These are phyloP conservation scores for Begonia peltatifolia DNA, from an alignment of 306 rosid genomes.

Conservation along the genomic window DNA sequence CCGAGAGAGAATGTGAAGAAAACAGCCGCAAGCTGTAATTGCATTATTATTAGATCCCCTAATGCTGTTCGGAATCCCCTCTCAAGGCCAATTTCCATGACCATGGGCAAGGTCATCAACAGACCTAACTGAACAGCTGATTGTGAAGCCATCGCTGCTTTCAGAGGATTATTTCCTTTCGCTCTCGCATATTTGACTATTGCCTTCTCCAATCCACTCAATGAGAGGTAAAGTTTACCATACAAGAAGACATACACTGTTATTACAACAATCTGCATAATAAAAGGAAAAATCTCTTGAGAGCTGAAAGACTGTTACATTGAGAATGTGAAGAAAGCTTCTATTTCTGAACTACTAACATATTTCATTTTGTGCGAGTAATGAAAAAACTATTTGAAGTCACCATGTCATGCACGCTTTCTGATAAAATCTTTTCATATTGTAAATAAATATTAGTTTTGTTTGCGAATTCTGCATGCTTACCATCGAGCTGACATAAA, in stretches of 20 bases:
- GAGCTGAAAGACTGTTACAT: background rate
- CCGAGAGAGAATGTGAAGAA: constrained; percentile 95
- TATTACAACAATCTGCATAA: constrained; percentile 55
- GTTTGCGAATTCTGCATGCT: constrained; percentile 12
- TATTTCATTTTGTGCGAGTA: background rate
- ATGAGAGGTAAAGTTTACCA: constrained; percentile 74
- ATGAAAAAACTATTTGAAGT: background rate
- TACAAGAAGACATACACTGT: constrained; percentile 70
- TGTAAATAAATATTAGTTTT: background rate
- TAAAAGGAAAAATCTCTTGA: constrained; percentile 8
- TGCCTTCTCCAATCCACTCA: constrained; percentile 80
- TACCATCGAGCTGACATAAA: constrained; percentile 81
- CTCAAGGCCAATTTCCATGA: constrained; percentile 97
- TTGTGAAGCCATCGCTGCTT: constrained; percentile 73
- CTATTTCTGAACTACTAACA: background rate
- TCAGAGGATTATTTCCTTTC: constrained; percentile 45
- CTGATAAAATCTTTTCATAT: background rate
- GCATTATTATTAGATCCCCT: constrained; percentile 74
- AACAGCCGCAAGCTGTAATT: constrained; percentile 87
- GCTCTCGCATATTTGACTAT: constrained; percentile 49
- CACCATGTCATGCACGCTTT: background rate
- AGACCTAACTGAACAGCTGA: constrained; percentile 80
- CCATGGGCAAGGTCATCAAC: constrained; percentile 80
- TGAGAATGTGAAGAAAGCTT: background rate
- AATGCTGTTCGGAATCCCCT: constrained; percentile 88